These are phyloP conservation scores for Jatropha podagrica DNA, from an alignment of 441 rosid genomes.

Conservation along the genomic window DNA sequence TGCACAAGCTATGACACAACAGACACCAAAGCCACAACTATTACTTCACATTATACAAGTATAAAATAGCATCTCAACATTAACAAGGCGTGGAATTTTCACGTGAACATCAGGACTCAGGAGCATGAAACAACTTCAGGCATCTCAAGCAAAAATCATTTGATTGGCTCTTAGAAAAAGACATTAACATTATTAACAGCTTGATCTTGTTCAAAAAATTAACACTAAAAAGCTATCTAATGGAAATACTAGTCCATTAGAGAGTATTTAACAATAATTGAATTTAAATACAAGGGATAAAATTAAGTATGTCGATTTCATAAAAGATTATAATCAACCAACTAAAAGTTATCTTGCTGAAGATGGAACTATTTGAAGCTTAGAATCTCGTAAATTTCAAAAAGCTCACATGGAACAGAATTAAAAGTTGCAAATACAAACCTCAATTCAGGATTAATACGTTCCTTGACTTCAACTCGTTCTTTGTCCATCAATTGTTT, in stretches of 20 bases:
- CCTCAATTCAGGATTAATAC: conserved; percentile 72
- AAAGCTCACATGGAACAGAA: background rate
- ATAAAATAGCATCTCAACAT: background rate
- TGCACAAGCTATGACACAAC: background rate
- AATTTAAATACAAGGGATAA: background rate
- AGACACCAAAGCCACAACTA: background rate
- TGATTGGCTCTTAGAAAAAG: background rate
- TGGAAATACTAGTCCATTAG: too few relatives aligned
- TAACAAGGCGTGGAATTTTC: background rate
- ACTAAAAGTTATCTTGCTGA: background rate
- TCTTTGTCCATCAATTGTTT: conserved; percentile 49
- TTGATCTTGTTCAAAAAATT: background rate
- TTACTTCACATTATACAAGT: background rate
- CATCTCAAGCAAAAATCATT: conserved; percentile 1
- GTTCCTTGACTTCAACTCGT: conserved; percentile 46
- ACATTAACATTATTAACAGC: background rate
- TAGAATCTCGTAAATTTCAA: background rate
- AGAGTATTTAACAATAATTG: too few relatives aligned
- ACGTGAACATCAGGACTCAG: background rate
- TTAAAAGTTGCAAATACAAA: conserved; percentile 35
- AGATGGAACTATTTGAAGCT: background rate
- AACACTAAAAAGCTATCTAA: background rate
- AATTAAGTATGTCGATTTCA: background rate
- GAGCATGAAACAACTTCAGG: background rate
- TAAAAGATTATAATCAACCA: background rate